Evolutionary conservation across 257 asterid species (phyloP).

Genomic region (Nicotiana tabacum): DNA sequence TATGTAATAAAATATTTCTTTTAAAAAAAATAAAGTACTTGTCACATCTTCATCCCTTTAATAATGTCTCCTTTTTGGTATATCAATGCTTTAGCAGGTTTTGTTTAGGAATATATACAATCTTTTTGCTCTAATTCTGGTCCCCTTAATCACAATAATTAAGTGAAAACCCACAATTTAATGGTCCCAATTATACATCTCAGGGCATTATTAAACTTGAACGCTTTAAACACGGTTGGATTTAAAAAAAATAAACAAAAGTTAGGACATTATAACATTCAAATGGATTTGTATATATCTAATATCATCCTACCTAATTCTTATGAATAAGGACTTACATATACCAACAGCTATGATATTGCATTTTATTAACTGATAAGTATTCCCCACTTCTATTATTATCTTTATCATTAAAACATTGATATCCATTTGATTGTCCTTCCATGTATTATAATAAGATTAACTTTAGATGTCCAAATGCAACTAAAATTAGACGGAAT

Average conservation of each 20-base stretch:
- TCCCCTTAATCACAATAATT: neutral
- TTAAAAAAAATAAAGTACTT: neutral
- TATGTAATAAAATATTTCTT: neutral
- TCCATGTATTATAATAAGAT: neutral
- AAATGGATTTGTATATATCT: neutral
- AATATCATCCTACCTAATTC: neutral
- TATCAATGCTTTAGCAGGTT: neutral
- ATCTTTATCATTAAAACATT: neutral
- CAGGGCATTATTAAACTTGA: neutral
- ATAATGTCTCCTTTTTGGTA: neutral
- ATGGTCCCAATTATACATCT: neutral
- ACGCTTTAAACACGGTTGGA: neutral
- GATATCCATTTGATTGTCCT: neutral
- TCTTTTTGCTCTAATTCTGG: neutral
- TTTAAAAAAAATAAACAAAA: neutral
- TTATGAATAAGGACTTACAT: neutral
- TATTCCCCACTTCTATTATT: neutral
- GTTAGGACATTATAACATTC: neutral
- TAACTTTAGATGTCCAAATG: neutral
- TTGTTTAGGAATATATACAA: neutral
- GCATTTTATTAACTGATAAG: neutral
- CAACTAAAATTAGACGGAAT: slow-evolving; percentile 11
- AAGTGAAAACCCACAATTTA: neutral
- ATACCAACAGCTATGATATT: neutral
- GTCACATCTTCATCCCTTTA: neutral